These are phyloP conservation scores for Penicillium hesseltinei DNA, from an alignment of 2,329 filamentous ascomycete species.

Conservation along the genomic window DNA sequence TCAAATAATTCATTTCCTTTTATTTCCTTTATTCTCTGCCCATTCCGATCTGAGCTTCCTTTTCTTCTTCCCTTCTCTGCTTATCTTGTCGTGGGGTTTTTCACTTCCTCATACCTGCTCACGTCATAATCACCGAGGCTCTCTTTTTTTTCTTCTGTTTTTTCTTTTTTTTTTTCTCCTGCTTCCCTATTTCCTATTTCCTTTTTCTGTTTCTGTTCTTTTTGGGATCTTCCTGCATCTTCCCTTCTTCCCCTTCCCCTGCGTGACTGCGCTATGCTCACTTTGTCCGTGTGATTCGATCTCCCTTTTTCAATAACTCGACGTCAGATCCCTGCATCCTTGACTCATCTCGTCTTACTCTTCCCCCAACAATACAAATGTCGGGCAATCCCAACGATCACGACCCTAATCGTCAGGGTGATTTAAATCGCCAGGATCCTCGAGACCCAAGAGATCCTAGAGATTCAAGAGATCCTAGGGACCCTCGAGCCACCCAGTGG, in stretches of 20 bases:
- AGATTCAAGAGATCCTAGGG: constrained; percentile 28
- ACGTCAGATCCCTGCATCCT: constrained; percentile 28
- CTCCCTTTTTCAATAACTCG: constrained; percentile 23
- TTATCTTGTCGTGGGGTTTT: constrained; percentile 8
- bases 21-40: constrained; percentile 9
- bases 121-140: constrained; percentile 33
- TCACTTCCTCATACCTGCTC: constrained; percentile 16
- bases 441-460: background rate
- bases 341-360: constrained; percentile 26
- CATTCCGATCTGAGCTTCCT: constrained; percentile 9
- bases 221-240: constrained; percentile 11
- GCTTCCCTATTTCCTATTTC: constrained; percentile 17
- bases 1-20: constrained; percentile 19
- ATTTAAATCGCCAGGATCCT: constrained; percentile 41
- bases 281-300: constrained; percentile 25
- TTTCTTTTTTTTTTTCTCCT: constrained; percentile 15
- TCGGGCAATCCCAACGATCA: constrained; percentile 44
- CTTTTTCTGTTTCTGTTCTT: constrained; percentile 14
- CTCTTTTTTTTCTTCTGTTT: constrained; percentile 19
- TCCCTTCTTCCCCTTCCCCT: constrained; percentile 20
- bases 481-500: constrained; percentile 45
- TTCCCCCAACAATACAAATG: constrained; percentile 32
- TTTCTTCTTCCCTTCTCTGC: constrained; percentile 14
- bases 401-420: constrained; percentile 38
- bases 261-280: constrained; percentile 28